These are phyloP conservation scores for Phaseolus coccineus DNA, from an alignment of 331 rosid genomes.

Conservation along the genomic window DNA sequence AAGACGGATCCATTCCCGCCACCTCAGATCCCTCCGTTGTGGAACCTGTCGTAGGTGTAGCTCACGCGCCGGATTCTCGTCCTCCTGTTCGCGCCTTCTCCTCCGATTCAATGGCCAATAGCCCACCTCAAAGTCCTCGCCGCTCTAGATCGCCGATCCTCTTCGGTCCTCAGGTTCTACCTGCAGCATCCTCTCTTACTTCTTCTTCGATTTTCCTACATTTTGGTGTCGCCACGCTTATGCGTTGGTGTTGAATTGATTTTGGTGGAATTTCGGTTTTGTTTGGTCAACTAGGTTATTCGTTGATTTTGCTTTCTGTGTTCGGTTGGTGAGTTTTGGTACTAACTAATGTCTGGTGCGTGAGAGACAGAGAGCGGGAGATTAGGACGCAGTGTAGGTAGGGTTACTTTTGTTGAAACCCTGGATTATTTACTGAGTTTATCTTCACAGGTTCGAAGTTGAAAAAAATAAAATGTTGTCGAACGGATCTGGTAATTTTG, in stretches of 20 bases:
- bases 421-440: conserved; percentile 7
- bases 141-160: conserved; percentile 75
- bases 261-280: conserved; percentile 35
- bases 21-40: conserved; percentile 45
- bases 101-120: conserved; percentile 75
- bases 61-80: conserved; percentile 51
- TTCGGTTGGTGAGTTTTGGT: conserved; percentile 33
- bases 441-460: neutral
- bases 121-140: conserved; percentile 79
- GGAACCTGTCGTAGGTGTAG: conserved; percentile 45
- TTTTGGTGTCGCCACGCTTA: neutral
- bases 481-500: conserved; percentile 35
- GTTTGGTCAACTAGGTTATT: conserved; percentile 31
- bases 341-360: conserved; percentile 28
- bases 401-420: conserved; percentile 1
- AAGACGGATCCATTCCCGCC: conserved; percentile 54
- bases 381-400: neutral
- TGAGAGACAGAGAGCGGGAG: conserved; percentile 13
- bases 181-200: neutral
- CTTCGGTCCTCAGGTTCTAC: conserved; percentile 81
- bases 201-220: neutral
- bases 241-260: conserved; percentile 38
- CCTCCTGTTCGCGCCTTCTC: conserved; percentile 55
- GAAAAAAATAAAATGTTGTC: neutral
- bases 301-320: conserved; percentile 20